Evolutionary conservation across 768 basidiomycete genomes (phyloP), one percentile per base, ranked within the genome.

Genomic region (Mycena maculata): DNA sequence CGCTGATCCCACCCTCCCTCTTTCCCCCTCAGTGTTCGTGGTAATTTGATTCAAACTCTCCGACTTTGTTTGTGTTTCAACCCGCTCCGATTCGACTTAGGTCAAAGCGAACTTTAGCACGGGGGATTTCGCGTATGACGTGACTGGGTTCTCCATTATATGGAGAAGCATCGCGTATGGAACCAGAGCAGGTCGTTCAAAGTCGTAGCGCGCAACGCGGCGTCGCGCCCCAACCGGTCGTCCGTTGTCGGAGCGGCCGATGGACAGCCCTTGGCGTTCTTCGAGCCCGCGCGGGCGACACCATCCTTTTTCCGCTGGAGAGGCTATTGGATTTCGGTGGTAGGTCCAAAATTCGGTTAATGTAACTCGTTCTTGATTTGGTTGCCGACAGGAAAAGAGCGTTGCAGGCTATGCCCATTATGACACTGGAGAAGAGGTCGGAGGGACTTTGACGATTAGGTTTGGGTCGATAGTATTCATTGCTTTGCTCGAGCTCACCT

Each of bases 111-210:
- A 62, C 15, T 70, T 70, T 28, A 48, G 12, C 22, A 65, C 63
- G 12, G 30, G 55, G 10, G 68, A 70, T 18, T 70, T 70, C 50
- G 68, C 68, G 39, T 70, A 65, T 22, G 68, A 70, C 31, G 62
- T 22, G 68, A 70, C 31, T 70, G 68, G 68, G 49, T 65, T 4
- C 39, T 63, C 7, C 41, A 62, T 47, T 70, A 70, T 36, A 11
- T 70, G 28, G 68, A 70, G 28, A 20, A 61, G 16, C 59, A 66
- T n/a, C 63, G 64, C 7, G 63, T 70, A n/a, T 70, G 63, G 64
- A 55, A 62, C 60, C 59, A 65, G 27, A 70, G 68, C 56, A 36
- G 68, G 2, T 61, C 68, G 3, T 70, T 70, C 56, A 70, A 70
- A 33, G 68, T 70, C 31, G 48, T 70, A 1, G 68, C 63, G 4